Percentiles rank a stretch among this genome's conserved stretches.
These are phyloP conservation scores for Lactarius evosmus DNA, from an alignment of 768 basidiomycete genomes.

Conservation along the genomic window DNA sequence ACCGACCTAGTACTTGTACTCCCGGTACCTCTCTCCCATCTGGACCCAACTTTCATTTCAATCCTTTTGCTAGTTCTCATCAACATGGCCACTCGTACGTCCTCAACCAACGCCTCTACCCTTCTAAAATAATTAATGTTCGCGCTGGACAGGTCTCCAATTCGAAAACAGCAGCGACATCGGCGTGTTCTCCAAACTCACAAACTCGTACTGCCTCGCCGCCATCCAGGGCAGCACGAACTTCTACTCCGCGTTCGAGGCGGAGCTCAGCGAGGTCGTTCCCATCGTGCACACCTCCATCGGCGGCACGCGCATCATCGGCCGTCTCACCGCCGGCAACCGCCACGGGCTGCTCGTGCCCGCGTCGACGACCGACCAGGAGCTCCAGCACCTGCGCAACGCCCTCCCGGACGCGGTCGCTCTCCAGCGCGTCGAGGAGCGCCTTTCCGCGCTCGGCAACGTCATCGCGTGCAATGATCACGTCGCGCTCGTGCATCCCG, in stretches of 20 bases:
- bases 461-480: slow-evolving; percentile 99
- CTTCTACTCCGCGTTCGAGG: slow-evolving; percentile 97
- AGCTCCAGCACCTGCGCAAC: slow-evolving; percentile 96
- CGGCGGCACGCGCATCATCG: slow-evolving; percentile 90
- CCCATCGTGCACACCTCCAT: slow-evolving; percentile 97
- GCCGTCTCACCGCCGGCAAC: slow-evolving; percentile 94
- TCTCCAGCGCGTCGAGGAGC: slow-evolving; percentile 95
- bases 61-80: neutral
- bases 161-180: slow-evolving; percentile 95
- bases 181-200: slow-evolving; percentile 96
- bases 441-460: slow-evolving; percentile 94
- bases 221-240: slow-evolving; percentile 94
- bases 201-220: slow-evolving; percentile 95
- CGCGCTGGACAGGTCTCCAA: slow-evolving; percentile 59
- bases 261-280: slow-evolving; percentile 87
- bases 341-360: slow-evolving; percentile 97
- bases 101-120: slow-evolving; percentile 5
- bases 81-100: slow-evolving; percentile 65
- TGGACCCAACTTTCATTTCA: neutral
- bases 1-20: neutral
- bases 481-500: slow-evolving; percentile 97
- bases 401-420: slow-evolving; percentile 89
- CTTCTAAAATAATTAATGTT: neutral
- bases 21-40: neutral
- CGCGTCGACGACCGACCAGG: slow-evolving; percentile 93